Conservation (phyloP, 805 yeast species). For the Citeromyces matritensis region DNA sequence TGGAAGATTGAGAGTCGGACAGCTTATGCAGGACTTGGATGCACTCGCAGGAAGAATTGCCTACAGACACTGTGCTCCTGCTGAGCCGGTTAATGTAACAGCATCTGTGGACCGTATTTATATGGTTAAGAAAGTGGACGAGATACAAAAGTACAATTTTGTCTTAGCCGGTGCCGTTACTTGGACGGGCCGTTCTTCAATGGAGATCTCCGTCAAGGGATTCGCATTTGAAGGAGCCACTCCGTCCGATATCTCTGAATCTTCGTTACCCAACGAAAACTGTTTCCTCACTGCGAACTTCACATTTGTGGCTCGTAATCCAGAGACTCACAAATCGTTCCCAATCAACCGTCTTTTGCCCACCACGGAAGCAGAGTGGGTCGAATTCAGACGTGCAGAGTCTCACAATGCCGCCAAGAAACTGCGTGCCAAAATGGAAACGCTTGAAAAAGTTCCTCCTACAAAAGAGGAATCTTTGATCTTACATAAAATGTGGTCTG, state of each 20-base stretch:
- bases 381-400: constrained; percentile 79
- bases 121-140: constrained; percentile 74
- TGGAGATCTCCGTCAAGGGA: constrained; percentile 90
- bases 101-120: constrained; percentile 89
- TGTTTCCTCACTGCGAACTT: constrained; percentile 80
- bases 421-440: constrained; percentile 50
- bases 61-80: constrained; percentile 85
- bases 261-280: constrained; percentile 43
- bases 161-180: constrained; percentile 83
- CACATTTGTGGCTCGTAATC: constrained; percentile 93
- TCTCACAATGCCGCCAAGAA: constrained; percentile 80
- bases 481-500: constrained; percentile 67
- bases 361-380: constrained; percentile 59
- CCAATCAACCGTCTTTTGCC: constrained; percentile 77
- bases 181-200: constrained; percentile 90
- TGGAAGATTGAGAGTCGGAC: constrained; percentile 88
- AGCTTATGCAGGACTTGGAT: constrained; percentile 85
- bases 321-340: constrained; percentile 79
- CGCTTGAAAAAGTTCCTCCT: constrained; percentile 51
- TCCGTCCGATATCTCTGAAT: constrained; percentile 39
- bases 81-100: constrained; percentile 90
- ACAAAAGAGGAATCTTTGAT: constrained; percentile 62
- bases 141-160: constrained; percentile 59
- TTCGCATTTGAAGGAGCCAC: constrained; percentile 49
- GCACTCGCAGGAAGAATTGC: constrained; percentile 92